These are phyloP conservation scores for Monascus purpureus DNA, from an alignment of 495 filamentous ascomycete genomes.

Conservation along the genomic window DNA sequence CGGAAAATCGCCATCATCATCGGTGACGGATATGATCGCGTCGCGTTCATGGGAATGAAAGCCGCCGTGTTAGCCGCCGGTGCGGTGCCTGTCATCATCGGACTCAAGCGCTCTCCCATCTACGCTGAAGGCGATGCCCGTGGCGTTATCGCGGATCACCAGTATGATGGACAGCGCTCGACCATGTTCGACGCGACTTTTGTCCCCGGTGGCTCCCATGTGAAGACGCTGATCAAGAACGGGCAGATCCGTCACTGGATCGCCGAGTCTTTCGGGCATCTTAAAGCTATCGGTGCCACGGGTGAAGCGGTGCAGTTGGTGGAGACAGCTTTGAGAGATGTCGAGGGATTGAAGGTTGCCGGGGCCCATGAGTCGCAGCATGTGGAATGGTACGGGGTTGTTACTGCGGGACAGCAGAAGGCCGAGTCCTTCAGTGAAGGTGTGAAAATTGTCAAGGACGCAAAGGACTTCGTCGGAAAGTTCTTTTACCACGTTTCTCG, in stretches of 20 bases:
- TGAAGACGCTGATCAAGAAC: conserved; percentile 42
- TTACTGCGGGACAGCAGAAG: conserved; percentile 38
- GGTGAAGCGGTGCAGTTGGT: conserved; percentile 50
- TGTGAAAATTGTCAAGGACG: conserved; percentile 45
- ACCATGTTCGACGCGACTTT: conserved; percentile 71
- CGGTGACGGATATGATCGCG: conserved; percentile 64
- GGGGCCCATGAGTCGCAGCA: conserved; percentile 29
- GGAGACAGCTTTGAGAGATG: conserved; percentile 29
- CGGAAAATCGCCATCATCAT: conserved; percentile 68
- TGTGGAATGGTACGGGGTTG: conserved; percentile 58
- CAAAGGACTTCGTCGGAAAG: conserved; percentile 45
- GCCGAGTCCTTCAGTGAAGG: conserved; percentile 42
- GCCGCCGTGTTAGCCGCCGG: conserved; percentile 43
- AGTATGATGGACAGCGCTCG: conserved; percentile 61
- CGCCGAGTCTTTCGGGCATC: conserved; percentile 57
- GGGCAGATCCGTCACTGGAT: conserved; percentile 65
- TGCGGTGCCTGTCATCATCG: conserved; percentile 63
- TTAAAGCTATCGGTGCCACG: conserved; percentile 58
- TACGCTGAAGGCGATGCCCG: conserved; percentile 39
- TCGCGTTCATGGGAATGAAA: conserved; percentile 50
- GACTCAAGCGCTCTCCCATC: conserved; percentile 35
- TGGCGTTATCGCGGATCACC: conserved; percentile 52
- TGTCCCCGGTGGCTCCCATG: conserved; percentile 51
- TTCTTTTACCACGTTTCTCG: conserved; percentile 43
- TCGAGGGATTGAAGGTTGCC: conserved; percentile 28